A percentile compares a stretch with the other conserved stretches of the same genome.
phyloP scores from a whole-genome alignment of 257 asterid genomes.

The Ajuga chamaepitys region DNA sequence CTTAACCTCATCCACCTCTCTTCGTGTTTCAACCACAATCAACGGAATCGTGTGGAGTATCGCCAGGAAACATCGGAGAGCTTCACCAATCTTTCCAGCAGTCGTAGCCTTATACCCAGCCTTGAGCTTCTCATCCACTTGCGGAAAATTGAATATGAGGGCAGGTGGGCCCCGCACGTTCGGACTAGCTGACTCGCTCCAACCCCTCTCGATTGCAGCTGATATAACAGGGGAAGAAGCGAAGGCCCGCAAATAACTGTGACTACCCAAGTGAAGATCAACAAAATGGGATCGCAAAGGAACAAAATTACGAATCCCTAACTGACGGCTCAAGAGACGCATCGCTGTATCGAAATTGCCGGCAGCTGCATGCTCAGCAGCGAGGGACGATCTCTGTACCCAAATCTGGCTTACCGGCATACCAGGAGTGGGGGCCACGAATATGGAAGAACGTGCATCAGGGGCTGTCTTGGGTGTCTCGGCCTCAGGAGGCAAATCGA shows the following conservation, averaged over 20 bases:
- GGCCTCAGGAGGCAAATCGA: slow-evolving; percentile 79
- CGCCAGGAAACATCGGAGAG: slow-evolving; percentile 43
- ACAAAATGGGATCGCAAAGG: slow-evolving; percentile 56
- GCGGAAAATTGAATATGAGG: slow-evolving; percentile 52
- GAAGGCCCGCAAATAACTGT: slow-evolving; percentile 60
- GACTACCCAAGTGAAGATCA: slow-evolving; percentile 75
- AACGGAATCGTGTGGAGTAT: slow-evolving; percentile 73
- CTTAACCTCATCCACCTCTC: slow-evolving; percentile 81
- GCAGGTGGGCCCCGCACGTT: slow-evolving; percentile 80
- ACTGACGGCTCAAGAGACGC: slow-evolving; percentile 78
- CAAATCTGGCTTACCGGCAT: slow-evolving; percentile 94
- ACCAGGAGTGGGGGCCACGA: slow-evolving; percentile 70
- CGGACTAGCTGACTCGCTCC: slow-evolving; percentile 65
- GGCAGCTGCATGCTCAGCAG: slow-evolving; percentile 92
- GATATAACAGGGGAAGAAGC: slow-evolving; percentile 65
- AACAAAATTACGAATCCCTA: slow-evolving; percentile 62
- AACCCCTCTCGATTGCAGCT: slow-evolving; percentile 67
- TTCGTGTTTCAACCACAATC: slow-evolving; percentile 61
- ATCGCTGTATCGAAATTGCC: slow-evolving; percentile 87
- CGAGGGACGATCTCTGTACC: slow-evolving; percentile 82
- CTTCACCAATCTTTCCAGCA: slow-evolving; percentile 65
- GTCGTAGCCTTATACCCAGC: slow-evolving; percentile 73
- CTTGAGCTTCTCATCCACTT: slow-evolving; percentile 67
- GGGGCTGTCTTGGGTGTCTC: slow-evolving; percentile 60
- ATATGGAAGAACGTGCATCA: slow-evolving; percentile 49